Percentiles rank a stretch among this genome's conserved stretches.
phyloP scores from a whole-genome alignment of 331 rosid species.

The Stylosanthes scabra region DNA sequence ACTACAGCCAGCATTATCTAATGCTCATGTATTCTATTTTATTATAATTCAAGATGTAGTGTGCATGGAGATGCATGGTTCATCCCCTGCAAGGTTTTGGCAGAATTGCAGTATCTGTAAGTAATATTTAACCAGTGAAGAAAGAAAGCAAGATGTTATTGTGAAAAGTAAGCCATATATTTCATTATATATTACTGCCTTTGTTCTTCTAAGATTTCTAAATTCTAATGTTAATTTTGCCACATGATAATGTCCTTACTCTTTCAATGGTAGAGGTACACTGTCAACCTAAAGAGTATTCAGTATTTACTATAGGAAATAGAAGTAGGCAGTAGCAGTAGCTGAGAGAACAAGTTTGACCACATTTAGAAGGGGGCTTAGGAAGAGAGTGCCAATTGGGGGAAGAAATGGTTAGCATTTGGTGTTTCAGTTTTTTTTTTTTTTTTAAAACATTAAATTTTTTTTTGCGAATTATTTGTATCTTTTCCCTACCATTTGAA shows the following conservation, averaged over 20 bases:
- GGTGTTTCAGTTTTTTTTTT: too few relatives aligned
- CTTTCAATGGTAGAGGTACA: not conserved
- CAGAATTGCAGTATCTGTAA: slow-evolving; percentile 16
- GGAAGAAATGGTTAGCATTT: too few relatives aligned
- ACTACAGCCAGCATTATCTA: slow-evolving; percentile 2
- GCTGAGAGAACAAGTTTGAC: too few relatives aligned
- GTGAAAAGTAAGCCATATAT: not conserved
- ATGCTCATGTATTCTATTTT: slow-evolving; percentile 21
- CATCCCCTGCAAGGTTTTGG: slow-evolving; percentile 24
- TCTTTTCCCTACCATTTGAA: not conserved
- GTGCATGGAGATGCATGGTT: slow-evolving; percentile 25
- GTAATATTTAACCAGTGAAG: slow-evolving; percentile 17
- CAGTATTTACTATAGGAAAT: too few relatives aligned
- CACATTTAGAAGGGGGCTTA: too few relatives aligned
- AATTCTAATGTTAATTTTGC: not conserved
- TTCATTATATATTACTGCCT: not conserved
- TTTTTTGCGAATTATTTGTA: not conserved
- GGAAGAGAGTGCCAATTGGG: too few relatives aligned
- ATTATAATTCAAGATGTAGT: slow-evolving; percentile 10
- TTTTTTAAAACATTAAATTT: too few relatives aligned
- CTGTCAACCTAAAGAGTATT: too few relatives aligned
- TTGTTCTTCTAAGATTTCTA: not conserved
- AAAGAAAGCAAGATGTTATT: slow-evolving; percentile 26
- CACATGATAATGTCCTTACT: not conserved
- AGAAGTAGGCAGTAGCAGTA: too few relatives aligned